Evolutionary conservation across 2,329 filamentous ascomycete species (phyloP).

Genomic region (Xylaria multiplex): DNA sequence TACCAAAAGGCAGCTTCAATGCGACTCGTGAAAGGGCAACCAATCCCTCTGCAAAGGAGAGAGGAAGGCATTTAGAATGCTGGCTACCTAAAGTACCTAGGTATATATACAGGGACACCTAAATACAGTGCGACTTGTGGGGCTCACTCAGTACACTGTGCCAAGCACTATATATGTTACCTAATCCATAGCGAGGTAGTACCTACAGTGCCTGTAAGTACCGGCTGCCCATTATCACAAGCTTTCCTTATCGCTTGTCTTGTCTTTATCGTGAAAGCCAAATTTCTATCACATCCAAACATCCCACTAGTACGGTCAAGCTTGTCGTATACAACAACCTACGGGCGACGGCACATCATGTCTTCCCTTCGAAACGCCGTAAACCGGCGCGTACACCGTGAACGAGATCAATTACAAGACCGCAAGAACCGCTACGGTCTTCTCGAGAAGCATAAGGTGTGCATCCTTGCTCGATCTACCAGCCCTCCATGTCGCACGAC

Average conservation of each 20-base stretch:
- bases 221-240: background rate
- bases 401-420: slow-evolving; percentile 84
- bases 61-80: background rate
- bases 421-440: slow-evolving; percentile 83
- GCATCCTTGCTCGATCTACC: slow-evolving; percentile 7
- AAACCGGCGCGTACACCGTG: slow-evolving; percentile 85
- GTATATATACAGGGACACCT: too few relatives aligned
- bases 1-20: too few relatives aligned
- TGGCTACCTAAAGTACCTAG: too few relatives aligned
- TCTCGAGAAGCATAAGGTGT: slow-evolving; percentile 92
- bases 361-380: slow-evolving; percentile 70
- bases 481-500: background rate
- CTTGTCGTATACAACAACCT: background rate
- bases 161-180: background rate
- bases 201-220: too few relatives aligned
- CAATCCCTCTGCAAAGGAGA: background rate
- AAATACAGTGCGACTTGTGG: background rate
- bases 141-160: background rate
- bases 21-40: too few relatives aligned
- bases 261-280: slow-evolving; percentile 25
- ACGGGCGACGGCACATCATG: slow-evolving; percentile 23
- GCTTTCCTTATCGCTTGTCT: slow-evolving; percentile 18
- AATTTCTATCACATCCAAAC: slow-evolving; percentile 28
- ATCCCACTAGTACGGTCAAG: slow-evolving; percentile 15
- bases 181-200: too few relatives aligned